Percentiles rank a stretch among this genome's conserved stretches.
These are phyloP conservation scores for Nemania sp. DNA, from an alignment of 2,329 filamentous ascomycete genomes.

Conservation along the genomic window DNA sequence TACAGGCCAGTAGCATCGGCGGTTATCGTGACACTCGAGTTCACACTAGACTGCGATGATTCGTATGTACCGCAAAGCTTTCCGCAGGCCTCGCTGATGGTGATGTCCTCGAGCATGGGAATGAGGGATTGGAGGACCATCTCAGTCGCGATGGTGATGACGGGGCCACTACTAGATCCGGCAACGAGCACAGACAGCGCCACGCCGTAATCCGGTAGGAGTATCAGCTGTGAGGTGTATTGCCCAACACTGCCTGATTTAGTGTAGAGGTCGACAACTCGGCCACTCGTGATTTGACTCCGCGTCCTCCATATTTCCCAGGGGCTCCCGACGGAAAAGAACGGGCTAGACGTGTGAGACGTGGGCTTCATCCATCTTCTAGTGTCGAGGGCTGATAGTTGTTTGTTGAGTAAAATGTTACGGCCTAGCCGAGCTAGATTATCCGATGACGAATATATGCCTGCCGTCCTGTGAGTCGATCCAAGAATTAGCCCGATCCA, in stretches of 20 bases:
- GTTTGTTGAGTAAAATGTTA: conserved; percentile 15
- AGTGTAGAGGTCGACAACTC: conserved; percentile 16
- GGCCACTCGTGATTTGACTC: conserved; percentile 7
- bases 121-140: conserved; percentile 20
- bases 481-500: conserved; percentile 1
- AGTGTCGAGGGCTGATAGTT: conserved; percentile 16
- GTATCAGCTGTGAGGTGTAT: conserved; percentile 16
- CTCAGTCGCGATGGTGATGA: conserved; percentile 10
- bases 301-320: conserved; percentile 21
- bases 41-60: neutral
- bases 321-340: conserved; percentile 14
- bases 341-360: conserved; percentile 9
- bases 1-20: conserved; percentile 18
- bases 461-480: neutral
- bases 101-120: conserved; percentile 9
- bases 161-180: conserved; percentile 8
- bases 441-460: conserved; percentile 17
- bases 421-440: conserved; percentile 6
- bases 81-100: neutral
- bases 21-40: conserved; percentile 19
- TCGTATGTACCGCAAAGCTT: conserved; percentile 14
- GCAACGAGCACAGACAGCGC: conserved; percentile 10
- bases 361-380: conserved; percentile 16
- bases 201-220: conserved; percentile 12
- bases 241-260: conserved; percentile 16